Evolutionary conservation across 192 early-diverging fungal species (phyloP).

Genomic region (Helicostylum pulchrum): DNA sequence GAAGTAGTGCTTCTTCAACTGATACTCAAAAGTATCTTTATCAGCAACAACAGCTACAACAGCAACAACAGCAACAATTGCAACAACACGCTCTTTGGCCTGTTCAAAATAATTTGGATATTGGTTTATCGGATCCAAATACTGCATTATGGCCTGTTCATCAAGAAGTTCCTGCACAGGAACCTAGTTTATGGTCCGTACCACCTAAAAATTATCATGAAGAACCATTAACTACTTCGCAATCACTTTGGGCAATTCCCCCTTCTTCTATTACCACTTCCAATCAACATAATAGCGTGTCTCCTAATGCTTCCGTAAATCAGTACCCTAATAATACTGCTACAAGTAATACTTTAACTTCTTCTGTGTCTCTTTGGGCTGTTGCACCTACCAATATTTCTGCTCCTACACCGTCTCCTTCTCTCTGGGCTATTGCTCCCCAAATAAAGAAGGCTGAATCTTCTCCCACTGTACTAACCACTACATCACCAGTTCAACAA

Average conservation of each 20-base stretch:
- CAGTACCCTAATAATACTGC: too few relatives aligned
- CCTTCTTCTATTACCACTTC: neutral
- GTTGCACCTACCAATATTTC: slow-evolving; percentile 6
- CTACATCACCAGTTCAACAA: neutral
- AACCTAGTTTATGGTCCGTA: slow-evolving; percentile 8
- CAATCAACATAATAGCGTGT: neutral
- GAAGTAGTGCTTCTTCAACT: slow-evolving; percentile 10
- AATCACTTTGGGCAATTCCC: slow-evolving; percentile 16
- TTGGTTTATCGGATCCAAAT: too few relatives aligned
- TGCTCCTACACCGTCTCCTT: slow-evolving; percentile 13
- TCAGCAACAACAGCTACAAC: neutral
- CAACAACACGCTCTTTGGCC: slow-evolving; percentile 9
- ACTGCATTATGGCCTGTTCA: slow-evolving; percentile 3
- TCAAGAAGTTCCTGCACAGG: slow-evolving; percentile 4
- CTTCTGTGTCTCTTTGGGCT: slow-evolving; percentile 20
- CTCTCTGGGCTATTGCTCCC: neutral
- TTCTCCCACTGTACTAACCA: neutral
- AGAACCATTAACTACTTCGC: neutral
- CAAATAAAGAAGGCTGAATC: neutral
- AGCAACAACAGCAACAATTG: neutral
- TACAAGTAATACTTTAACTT: neutral
- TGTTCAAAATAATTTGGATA: neutral
- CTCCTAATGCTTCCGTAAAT: neutral
- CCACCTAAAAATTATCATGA: neutral
- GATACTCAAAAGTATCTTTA: neutral